Conservation (phyloP, 768 basidiomycete species). For the Lentinula sp. region DNA sequence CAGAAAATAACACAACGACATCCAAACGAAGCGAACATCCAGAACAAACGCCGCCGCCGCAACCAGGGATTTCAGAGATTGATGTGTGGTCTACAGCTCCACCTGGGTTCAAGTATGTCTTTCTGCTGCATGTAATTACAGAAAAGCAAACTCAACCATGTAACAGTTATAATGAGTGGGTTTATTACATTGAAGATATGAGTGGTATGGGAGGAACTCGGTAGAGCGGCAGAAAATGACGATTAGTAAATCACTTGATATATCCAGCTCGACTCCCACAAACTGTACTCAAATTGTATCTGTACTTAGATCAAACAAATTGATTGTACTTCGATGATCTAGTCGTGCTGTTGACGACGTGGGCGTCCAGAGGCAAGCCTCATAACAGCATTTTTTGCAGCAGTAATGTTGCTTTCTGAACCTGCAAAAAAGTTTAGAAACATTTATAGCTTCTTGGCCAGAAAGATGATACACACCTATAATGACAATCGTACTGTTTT, state of each 20-base stretch:
- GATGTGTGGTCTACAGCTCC: neutral
- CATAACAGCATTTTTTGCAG: conserved; percentile 76
- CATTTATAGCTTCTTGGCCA: neutral
- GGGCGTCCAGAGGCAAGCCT: conserved; percentile 42
- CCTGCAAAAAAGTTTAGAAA: conserved; percentile 34
- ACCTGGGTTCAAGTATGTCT: neutral
- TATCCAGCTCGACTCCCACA: no score
- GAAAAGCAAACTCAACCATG: neutral
- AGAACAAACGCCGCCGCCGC: neutral
- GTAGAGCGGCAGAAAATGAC: neutral
- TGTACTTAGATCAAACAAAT: neutral
- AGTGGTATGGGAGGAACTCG: neutral
- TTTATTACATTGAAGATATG: neutral
- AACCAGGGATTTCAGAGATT: neutral
- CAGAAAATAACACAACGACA: neutral
- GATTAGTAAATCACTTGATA: neutral
- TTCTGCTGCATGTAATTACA: neutral
- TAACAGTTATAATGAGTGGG: neutral
- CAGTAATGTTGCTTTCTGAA: conserved; percentile 55
- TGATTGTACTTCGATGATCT: neutral
- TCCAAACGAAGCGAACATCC: neutral
- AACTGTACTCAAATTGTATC: neutral
- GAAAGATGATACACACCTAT: conserved; percentile 51
- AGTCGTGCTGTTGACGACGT: conserved; percentile 32
- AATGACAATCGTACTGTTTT: conserved; percentile 82